Base-by-base conservation (phyloP, 768 basidiomycete species). In the Boletellus ananas region DNA sequence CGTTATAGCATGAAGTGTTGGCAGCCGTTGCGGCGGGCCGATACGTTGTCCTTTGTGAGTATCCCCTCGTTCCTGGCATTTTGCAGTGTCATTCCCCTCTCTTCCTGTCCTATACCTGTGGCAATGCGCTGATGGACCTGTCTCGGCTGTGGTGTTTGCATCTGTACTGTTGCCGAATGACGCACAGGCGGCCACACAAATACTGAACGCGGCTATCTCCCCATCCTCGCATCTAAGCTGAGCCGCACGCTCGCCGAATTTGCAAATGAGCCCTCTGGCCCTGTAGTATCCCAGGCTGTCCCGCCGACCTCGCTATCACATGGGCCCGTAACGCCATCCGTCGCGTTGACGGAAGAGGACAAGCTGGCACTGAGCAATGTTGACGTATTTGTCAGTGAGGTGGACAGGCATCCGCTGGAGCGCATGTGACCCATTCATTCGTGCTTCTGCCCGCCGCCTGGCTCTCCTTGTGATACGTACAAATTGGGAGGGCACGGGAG, bases 161-260 rank as follows among this genome's bases (percentile, higher is more conserved):
- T 43, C 34, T 34, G 58, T 45, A 49, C 47, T 18, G 53, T 62
- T 50, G 56, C 58, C 55, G 62, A 57, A 18, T 9, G 51, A 49
- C 55, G 50, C 34, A 25, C 57, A 90, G 89, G 87, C 64, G 90
- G 90, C 16, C 95, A 97, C 70, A 88, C 91, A 14, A 94, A 94
- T 70, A 94, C 94, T 38, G 95, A 98, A 72, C 87, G 94, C 29
- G 92, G 92, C 0, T 97, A 91, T 70, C 84, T 98, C 47, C 80
- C 84, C 16, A 72, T 81, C 20, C 79, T 97, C 29, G 84, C 84
- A 34, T 68, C 73, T 12, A 84, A 81, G 68, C 74, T 97, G 62
- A 42, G 79, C 84, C 65, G 71, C 88, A 52, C 67, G 58, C 61
- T 68, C 54, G 11, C 57, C 23, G 64, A 60, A 59, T 59, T 68